Evolutionary conservation across 163 green algal genomes (phyloP), one percentile per base, ranked within the genome.

Genomic region (Coccomyxa subellipsoidea): DNA sequence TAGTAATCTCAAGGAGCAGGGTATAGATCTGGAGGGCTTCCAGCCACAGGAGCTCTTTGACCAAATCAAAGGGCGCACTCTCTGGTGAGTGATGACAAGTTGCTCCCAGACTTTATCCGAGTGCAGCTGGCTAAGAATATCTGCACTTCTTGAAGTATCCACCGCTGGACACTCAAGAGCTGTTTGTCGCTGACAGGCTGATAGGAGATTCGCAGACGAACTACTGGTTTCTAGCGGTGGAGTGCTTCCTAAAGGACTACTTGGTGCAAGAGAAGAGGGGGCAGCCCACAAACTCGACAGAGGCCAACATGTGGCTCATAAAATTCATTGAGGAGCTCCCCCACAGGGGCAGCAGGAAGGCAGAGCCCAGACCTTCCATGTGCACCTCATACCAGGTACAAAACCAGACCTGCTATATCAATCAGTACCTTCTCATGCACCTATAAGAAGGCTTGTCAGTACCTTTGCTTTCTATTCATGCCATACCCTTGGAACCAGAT

Each of bases 291-390:
- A 34, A 73, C 3, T 73, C 66, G 2, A 73, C n/a, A 3, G 66
- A 73, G 66, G 66, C 66, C 66, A 73, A 73, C 66, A 73, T 73
- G 66, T 73, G 66, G 66, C 66, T 73, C 66, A 73, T 73, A 18
- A 73, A 73, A 6, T 73, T 36, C n/a, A 34, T 73, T 23, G 66
- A 73, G 66, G 66, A 73, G 66, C 66, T 73, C 21, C 66, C 66
- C 10, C 66, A 73, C 66, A 27, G 66, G 66, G 66, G 66, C 66
- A 73, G 66, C 66, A 73, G 32, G 66, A 32, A 23, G 10, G 66
- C 66, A 18, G 66, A 73, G 27, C 66, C 66, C n/a, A 32, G 66
- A 12, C 66, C 66, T 18, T 32, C 66, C 27, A 36, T 73, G 18
- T 73, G 66, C 66, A 73, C 66, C 27, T 32, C n/a, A 10, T 73